phyloP scores from a whole-genome alignment of 1,139 yeast species.

The Debaryomycetaceae sp. region DNA sequence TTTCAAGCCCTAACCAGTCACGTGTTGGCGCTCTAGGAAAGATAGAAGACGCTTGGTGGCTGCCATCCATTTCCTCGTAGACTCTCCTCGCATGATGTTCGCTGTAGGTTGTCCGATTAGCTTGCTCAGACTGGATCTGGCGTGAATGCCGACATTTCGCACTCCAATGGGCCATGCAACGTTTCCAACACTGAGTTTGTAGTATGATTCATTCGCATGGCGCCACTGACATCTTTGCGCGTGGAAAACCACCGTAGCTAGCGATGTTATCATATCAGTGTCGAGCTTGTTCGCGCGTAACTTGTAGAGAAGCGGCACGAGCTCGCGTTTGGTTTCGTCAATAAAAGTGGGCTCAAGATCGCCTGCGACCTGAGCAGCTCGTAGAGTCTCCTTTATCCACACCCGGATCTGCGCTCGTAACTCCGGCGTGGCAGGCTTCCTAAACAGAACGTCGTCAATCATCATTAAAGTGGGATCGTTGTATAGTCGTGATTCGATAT shows the following conservation, averaged over 20 bases:
- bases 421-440: conserved; percentile 14
- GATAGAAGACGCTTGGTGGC: conserved; percentile 63
- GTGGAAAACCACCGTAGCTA: conserved; percentile 50
- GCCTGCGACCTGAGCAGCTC: conserved; percentile 29
- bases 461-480: conserved; percentile 5
- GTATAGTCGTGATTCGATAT: conserved; percentile 13
- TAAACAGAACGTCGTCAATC: conserved; percentile 25
- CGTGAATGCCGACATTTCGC: conserved; percentile 69
- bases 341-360: conserved; percentile 11
- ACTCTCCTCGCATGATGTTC: conserved; percentile 71
- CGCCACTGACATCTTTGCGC: conserved; percentile 44
- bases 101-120: conserved; percentile 40
- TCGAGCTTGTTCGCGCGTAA: conserved; percentile 40
- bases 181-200: conserved; percentile 74
- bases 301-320: conserved; percentile 50
- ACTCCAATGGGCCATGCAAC: conserved; percentile 94
- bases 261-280: conserved; percentile 36
- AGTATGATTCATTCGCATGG: conserved; percentile 58
- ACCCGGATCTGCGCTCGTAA: conserved; percentile 36
- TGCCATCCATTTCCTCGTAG: conserved; percentile 68
- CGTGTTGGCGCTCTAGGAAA: conserved; percentile 25
- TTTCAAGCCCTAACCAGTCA: background rate
- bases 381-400: conserved; percentile 35
- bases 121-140: conserved; percentile 42
- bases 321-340: conserved; percentile 46